phyloP scores from a whole-genome alignment of 2,329 filamentous ascomycete genomes.

The Arthrobotrys sinensis region DNA sequence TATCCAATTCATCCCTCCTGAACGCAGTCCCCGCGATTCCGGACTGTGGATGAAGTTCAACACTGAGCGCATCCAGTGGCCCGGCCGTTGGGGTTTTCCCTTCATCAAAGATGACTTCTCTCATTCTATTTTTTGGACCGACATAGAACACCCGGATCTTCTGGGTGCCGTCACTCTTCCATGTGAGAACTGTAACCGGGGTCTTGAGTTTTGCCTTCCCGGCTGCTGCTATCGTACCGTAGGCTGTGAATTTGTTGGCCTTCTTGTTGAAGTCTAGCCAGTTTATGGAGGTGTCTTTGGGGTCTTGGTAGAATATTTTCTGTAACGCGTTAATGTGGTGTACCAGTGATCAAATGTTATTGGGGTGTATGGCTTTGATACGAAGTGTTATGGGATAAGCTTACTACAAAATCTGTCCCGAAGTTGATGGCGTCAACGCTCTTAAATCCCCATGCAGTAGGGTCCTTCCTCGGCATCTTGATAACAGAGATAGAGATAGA shows the following conservation, averaged over 20 bases:
- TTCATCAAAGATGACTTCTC: background rate
- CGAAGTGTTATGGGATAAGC: too few species aligned
- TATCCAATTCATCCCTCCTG: background rate
- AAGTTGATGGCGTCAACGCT: background rate
- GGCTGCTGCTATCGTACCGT: background rate
- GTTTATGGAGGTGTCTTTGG: background rate
- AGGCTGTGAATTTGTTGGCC: background rate
- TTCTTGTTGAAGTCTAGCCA: constrained; percentile 2
- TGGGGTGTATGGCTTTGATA: too few species aligned
- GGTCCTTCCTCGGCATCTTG: background rate
- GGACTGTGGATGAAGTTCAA: background rate
- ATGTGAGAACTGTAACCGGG: background rate
- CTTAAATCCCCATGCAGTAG: background rate
- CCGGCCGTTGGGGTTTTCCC: background rate
- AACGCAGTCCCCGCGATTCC: background rate
- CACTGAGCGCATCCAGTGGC: background rate
- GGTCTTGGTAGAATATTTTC: constrained; percentile 3
- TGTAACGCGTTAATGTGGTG: too few species aligned
- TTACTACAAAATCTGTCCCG: background rate
- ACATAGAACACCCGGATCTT: background rate
- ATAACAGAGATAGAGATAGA: background rate
- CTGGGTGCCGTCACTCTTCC: background rate
- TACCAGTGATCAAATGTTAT: too few species aligned
- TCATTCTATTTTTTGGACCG: background rate
- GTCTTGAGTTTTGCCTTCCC: background rate